Percentiles rank a stretch among this genome's conserved stretches.
These are phyloP conservation scores for Talaromyces sp. DNA, from an alignment of 2,329 filamentous ascomycete species.

Conservation along the genomic window DNA sequence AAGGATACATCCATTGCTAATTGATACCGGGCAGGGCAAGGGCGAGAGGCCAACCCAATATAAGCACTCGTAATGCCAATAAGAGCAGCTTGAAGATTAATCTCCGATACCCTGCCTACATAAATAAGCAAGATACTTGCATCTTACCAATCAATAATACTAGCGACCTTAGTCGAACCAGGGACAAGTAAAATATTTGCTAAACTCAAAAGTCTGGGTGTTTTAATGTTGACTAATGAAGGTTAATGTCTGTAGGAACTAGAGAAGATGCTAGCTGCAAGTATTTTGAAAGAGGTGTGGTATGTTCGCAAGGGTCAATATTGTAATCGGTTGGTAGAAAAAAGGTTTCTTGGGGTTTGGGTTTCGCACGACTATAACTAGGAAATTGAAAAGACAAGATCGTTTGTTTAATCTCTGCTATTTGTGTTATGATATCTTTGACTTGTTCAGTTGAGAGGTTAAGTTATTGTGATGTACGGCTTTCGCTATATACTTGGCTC, in stretches of 20 bases:
- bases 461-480: constrained; percentile 22
- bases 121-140: constrained; percentile 19
- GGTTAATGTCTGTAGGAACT: constrained; percentile 8
- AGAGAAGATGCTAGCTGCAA: constrained; percentile 19
- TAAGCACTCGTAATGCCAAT: constrained; percentile 17
- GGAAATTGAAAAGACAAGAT: constrained; percentile 23
- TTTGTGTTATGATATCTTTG: constrained; percentile 21
- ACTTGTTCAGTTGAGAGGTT: constrained; percentile 20
- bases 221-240: constrained; percentile 18
- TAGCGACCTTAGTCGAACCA: constrained; percentile 18
- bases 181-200: constrained; percentile 21
- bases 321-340: constrained; percentile 20
- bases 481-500: constrained; percentile 38
- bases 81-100: constrained; percentile 21
- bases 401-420: constrained; percentile 20
- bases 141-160: constrained; percentile 26
- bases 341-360: constrained; percentile 21
- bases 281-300: constrained; percentile 19
- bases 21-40: constrained; percentile 15
- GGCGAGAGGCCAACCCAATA: constrained; percentile 5
- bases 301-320: constrained; percentile 19
- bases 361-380: constrained; percentile 22
- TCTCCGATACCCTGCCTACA: constrained; percentile 17
- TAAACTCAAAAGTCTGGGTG: constrained; percentile 23
- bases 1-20: constrained; percentile 16